A percentile compares a stretch with the other conserved stretches of the same genome.
phyloP scores from a whole-genome alignment of 441 rosid genomes.

The Eruca vesicaria region DNA sequence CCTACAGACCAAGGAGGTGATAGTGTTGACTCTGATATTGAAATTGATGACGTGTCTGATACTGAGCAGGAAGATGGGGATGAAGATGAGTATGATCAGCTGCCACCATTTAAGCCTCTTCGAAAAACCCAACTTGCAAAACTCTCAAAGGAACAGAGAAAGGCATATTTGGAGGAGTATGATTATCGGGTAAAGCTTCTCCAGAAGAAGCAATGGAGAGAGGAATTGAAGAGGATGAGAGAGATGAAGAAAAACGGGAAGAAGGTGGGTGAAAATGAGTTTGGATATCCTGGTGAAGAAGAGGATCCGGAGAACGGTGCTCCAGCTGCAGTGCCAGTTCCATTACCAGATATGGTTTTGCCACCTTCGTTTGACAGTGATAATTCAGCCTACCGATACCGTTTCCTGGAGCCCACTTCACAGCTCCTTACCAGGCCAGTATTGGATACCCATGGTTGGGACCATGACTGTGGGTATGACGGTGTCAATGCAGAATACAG shows the following conservation, averaged over 20 bases:
- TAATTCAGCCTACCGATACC: constrained; percentile 79
- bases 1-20: constrained; percentile 73
- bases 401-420: constrained; percentile 76
- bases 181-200: constrained; percentile 80
- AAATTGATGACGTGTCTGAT: constrained; percentile 75
- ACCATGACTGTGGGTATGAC: constrained; percentile 87
- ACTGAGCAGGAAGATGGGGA: constrained; percentile 80
- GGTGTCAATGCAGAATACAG: constrained; percentile 65
- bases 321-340: constrained; percentile 79
- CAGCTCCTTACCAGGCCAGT: constrained; percentile 80
- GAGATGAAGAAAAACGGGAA: constrained; percentile 77
- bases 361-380: constrained; percentile 82
- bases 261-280: constrained; percentile 43
- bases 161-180: constrained; percentile 76
- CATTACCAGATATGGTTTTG: constrained; percentile 76
- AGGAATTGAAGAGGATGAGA: constrained; percentile 65
- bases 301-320: constrained; percentile 58
- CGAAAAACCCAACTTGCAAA: constrained; percentile 61
- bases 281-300: constrained; percentile 49
- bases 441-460: constrained; percentile 86
- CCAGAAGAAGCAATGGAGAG: constrained; percentile 78
- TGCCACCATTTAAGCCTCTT: constrained; percentile 93
- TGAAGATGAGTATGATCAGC: constrained; percentile 85
- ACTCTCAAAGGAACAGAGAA: constrained; percentile 64
- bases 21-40: constrained; percentile 79